Conservation (phyloP, 805 yeast genomes). For the Komagataella kurtzmanii region DNA sequence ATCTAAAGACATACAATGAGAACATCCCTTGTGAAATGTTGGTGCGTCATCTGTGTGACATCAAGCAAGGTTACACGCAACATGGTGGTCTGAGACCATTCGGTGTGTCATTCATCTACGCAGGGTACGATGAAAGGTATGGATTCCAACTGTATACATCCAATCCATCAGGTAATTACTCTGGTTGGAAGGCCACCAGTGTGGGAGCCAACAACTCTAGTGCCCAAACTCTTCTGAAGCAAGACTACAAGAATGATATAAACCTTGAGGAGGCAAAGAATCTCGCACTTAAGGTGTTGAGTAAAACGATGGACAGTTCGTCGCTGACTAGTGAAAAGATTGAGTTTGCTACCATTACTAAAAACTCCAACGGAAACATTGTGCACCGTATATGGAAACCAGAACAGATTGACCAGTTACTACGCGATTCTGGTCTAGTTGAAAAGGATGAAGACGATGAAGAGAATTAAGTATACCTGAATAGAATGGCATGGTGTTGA, state of each 20-base stretch:
- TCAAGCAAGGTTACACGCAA: slow-evolving; percentile 96
- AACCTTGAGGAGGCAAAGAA: slow-evolving; percentile 65
- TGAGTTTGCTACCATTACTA: slow-evolving; percentile 76
- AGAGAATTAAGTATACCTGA: slow-evolving; percentile 6
- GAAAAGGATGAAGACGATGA: slow-evolving; percentile 39
- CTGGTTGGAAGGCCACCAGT: slow-evolving; percentile 97
- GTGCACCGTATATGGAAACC: slow-evolving; percentile 71
- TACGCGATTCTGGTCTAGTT: slow-evolving; percentile 60
- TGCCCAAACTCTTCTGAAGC: slow-evolving; percentile 90
- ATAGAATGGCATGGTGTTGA: neutral
- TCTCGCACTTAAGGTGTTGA: slow-evolving; percentile 79
- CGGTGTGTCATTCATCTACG: slow-evolving; percentile 92
- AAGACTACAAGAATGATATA: slow-evolving; percentile 82
- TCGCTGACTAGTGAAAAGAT: slow-evolving; percentile 79
- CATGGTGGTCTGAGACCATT: slow-evolving; percentile 98
- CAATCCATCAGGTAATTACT: slow-evolving; percentile 94
- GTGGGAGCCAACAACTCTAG: slow-evolving; percentile 95
- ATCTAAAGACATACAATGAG: slow-evolving; percentile 78
- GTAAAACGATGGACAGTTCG: slow-evolving; percentile 88
- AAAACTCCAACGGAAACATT: slow-evolving; percentile 33
- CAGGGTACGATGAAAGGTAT: slow-evolving; percentile 85
- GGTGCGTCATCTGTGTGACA: slow-evolving; percentile 80
- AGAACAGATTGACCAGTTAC: slow-evolving; percentile 56
- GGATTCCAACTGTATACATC: slow-evolving; percentile 90
- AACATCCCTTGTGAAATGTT: slow-evolving; percentile 88